These are phyloP conservation scores for Fusarium nygamai DNA, from an alignment of 2,329 filamentous ascomycete genomes.

Conservation along the genomic window DNA sequence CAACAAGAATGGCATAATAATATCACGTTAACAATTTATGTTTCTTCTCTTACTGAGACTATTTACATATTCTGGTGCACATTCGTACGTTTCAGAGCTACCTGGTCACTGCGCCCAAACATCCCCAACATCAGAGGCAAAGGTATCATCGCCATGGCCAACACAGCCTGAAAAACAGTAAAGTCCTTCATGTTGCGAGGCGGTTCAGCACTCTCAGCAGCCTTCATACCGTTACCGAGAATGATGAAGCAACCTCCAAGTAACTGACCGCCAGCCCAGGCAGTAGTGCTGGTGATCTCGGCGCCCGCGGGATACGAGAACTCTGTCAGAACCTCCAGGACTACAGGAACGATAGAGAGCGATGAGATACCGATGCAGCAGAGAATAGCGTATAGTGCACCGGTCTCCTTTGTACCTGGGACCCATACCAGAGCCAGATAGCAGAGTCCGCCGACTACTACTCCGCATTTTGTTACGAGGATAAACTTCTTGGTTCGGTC, in stretches of 20 bases:
- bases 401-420: not conserved
- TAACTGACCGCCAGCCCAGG: not conserved
- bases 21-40: not conserved
- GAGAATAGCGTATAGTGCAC: not conserved
- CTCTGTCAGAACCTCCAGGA: not conserved
- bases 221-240: not conserved
- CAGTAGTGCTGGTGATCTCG: not conserved
- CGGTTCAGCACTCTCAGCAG: not conserved
- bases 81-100: not conserved
- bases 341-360: not conserved
- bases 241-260: not conserved
- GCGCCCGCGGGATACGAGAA: not conserved
- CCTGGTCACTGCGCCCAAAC: not conserved
- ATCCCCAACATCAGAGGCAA: not conserved
- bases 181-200: not conserved
- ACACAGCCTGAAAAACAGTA: not conserved
- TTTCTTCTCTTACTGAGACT: fast-evolving
- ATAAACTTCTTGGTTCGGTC: not conserved
- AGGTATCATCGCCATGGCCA: not conserved
- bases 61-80: not conserved
- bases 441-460: not conserved
- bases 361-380: not conserved
- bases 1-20: not conserved
- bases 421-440: not conserved
- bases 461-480: not conserved